Evolutionary conservation across 768 basidiomycete genomes (phyloP), one percentile per base, ranked within the genome.

Genomic region (Leucosporidium yakuticum): DNA sequence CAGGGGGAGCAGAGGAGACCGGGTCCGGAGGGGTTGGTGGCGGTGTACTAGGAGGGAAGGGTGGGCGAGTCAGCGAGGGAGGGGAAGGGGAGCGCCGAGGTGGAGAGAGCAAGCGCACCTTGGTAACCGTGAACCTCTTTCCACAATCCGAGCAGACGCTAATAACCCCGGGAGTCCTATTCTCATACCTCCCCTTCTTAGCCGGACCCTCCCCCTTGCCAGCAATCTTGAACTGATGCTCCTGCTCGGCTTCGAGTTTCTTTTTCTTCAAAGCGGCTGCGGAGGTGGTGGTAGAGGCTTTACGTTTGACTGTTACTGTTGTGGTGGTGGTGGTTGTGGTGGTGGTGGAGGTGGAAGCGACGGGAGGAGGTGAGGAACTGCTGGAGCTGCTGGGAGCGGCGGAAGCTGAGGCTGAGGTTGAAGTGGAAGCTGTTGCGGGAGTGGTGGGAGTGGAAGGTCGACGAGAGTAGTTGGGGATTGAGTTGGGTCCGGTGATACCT

Each of bases 1-100:
- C 95, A 99, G 14, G 81, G 79, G 73, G 91, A 87, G 76, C 95
- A 99, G 27, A 98, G 83, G 71, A 83, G 91, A 1, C 91, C 91
- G 0, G 85, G 84, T 1, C 85, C 85, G 0, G 85, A 83, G 54
- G 83, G 83, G 11, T 86, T 85, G 9, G 90, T 84, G 71, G 89
- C 80, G 0, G 94, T 96, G 75, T 95, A 97, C 74, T 85, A 87
- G 2, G 90, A 93, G 92, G 94, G 64, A 53, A 27, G 23, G 15
- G 61, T 51, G 19, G 29, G 47, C 19, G 55, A 31, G 59, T 29
- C 56, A 56, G 25, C 66, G 69, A 27, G n/a, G 60, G 15, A 55
- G 6, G n/a, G 20, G n/a, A 63, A 60, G 36, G 31, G 57, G 25
- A 34, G 44, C n/a, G n/a, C n/a, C n/a, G n/a, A 51, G 39, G 25